These are phyloP conservation scores for Tricholoma saponaceum DNA, from an alignment of 768 basidiomycete genomes.

Conservation along the genomic window DNA sequence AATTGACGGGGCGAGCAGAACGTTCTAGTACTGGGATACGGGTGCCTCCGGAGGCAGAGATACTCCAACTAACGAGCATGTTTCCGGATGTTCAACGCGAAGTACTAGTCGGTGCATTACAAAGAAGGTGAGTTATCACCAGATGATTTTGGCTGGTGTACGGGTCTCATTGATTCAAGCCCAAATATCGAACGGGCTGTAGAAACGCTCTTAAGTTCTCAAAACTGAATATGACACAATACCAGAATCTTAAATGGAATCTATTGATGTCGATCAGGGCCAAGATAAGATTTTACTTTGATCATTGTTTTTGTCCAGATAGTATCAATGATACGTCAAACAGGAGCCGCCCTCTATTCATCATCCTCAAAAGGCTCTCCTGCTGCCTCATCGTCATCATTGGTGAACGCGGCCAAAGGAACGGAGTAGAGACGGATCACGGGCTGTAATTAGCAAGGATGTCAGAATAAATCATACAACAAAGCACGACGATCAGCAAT, in stretches of 20 bases:
- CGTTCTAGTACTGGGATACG: conserved; percentile 54
- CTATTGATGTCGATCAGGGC: conserved; percentile 11
- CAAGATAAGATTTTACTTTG: conserved; percentile 8
- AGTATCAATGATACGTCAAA: conserved; percentile 18
- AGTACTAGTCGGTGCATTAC: conserved; percentile 69
- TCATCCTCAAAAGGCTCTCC: conserved; percentile 36
- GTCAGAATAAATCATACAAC: conserved; percentile 9
- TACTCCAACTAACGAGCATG: conserved; percentile 70
- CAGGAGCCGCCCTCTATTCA: conserved; percentile 22
- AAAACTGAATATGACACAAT: conserved; percentile 23
- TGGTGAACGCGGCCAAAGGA: conserved; percentile 83
- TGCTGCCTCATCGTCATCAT: conserved; percentile 62
- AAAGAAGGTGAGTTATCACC: conserved; percentile 61
- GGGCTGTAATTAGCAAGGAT: conserved; percentile 50
- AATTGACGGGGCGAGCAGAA: conserved; percentile 63
- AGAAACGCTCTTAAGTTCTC: conserved; percentile 65
- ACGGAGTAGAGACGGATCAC: conserved; percentile 92
- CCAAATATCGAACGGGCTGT: conserved; percentile 79
- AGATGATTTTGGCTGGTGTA: conserved; percentile 6
- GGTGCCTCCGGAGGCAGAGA: conserved; percentile 73
- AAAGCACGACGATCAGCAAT: conserved; percentile 4
- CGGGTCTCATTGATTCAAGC: conserved; percentile 30
- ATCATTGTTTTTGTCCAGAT: conserved; percentile 10
- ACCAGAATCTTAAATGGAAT: background rate
- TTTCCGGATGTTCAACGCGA: conserved; percentile 80